Base-by-base conservation (phyloP, 371 early-diverging fungal species). In the Mortierella sp. region DNA sequence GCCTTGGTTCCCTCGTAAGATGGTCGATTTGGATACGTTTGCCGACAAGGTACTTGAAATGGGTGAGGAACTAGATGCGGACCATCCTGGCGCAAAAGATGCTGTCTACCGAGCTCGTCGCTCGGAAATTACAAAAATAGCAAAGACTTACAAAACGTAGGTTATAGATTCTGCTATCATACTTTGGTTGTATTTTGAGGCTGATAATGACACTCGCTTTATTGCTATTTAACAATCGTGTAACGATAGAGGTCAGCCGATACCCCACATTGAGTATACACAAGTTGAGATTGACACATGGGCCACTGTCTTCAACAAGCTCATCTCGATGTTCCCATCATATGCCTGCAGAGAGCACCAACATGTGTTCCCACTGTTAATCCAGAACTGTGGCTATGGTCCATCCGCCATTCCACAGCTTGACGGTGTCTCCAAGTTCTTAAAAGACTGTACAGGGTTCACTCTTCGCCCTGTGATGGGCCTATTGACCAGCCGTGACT, bases 381-480 rank as follows among this genome's bases (percentile, higher is more conserved):
- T 92, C 59, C 92, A 95, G 83, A 96, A 98, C 86, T 98, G 98
- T 83, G 96, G 94, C 0, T 98, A 96, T 84, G 83, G 88, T 19
- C 90, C 87, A 4, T 87, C 93, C 75, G 86, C 90, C 43, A 96
- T 98, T 63, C 98, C 98, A 22, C 98, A 98, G 83, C 81, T 97
- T 28, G 95, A 95, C 45, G 92, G 90, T 47, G 91, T 98, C 45
- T 97, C 98, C 3, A 83, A 89, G 47, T 98, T 97, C 84, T 86
- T 98, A 49, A 96, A 97, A 82, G 97, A 97, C 68, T 97, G 96
- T 75, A 98, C 98, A 0, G 98, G 98, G 0, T 98, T 96, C 79
- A 96, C 97, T 9, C 77, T 98, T 64, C 93, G 98, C 31, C 98
- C 98, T 12, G 97, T 97, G 61, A 97, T 96, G 96, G 98, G 97